Evolutionary conservation across 2,329 filamentous ascomycete species (phyloP), one percentile per base, ranked within the genome.

Genomic region (Colletotrichum filicis): DNA sequence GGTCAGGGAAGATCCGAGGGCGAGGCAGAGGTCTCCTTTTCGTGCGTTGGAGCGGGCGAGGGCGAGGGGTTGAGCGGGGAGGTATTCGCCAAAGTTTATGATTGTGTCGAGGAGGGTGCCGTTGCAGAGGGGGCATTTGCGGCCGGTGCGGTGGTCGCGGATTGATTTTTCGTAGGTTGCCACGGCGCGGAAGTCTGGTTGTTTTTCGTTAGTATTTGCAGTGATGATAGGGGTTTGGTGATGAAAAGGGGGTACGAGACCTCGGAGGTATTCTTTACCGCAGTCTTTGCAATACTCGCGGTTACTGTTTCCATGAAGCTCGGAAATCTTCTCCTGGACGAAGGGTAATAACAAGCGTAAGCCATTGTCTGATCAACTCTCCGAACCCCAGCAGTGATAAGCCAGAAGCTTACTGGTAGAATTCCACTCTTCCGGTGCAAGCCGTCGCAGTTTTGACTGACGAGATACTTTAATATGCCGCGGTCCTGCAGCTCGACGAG

Each of bases 271-370:
- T 65, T 87, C 84, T 35, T 86, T 85, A 0, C 81, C 82, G 46
- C 85, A 87, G 11, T 83, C 80, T 55, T 82, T 81, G 74, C 85
- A 87, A 32, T 78, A 82, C 65, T 87, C 85, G 0, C 82, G 81
- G 55, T 86, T 87, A 46, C 81, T 87, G 58, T 87, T 87, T 0
- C 85, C 85, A 35, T 87, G 85, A 1, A 87, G 79, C 67, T 87
- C 85, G 0, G 85, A 85, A 57, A 87, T 85, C 11, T 64, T 81
- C 8, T 83, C 79, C 84, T 60, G 26, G 8, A 14, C 37, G 5
- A 30, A 2, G 5, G 3, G 26, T 52, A 16, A 14, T 5, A 37
- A 14, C n/a, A 62, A 35, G 32, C 32, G n/a, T 26, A 1, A 11
- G 19, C 9, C 7, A 16, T 49, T n/a, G 19, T 9, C 9, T 3